Conservation (phyloP, 1,284 basidiomycete species). For the Mycena sp. region DNA sequence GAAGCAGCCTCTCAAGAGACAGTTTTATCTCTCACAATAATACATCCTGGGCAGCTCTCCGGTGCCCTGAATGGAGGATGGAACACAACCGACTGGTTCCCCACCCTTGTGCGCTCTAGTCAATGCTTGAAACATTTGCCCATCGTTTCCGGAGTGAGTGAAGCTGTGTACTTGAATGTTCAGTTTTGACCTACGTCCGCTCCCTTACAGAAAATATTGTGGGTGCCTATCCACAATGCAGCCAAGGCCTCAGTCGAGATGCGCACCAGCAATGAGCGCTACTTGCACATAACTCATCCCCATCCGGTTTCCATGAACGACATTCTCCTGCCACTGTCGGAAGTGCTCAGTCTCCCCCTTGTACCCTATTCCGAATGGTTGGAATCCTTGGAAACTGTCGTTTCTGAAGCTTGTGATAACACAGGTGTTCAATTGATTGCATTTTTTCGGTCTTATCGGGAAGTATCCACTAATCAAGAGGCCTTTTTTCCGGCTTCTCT, state of each 20-base stretch:
- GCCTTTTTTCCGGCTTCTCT: background rate
- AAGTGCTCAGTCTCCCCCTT: constrained; percentile 46
- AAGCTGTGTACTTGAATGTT: no score
- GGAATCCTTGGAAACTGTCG: constrained; percentile 21
- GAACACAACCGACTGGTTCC: constrained; percentile 46
- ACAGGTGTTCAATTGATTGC: background rate
- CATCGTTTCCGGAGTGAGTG: background rate
- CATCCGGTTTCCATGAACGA: background rate
- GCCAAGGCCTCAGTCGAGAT: constrained; percentile 19
- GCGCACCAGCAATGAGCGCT: constrained; percentile 1
- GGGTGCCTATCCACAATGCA: constrained; percentile 25
- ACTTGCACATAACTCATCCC: background rate
- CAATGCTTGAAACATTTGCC: background rate
- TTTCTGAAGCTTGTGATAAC: background rate
- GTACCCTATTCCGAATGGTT: constrained; percentile 53
- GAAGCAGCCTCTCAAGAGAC: constrained; percentile 32
- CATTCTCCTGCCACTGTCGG: background rate
- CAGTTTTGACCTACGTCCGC: background rate
- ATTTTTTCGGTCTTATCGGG: background rate
- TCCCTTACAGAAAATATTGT: constrained; percentile 12
- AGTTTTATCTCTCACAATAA: constrained; percentile 35
- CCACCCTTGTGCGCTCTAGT: constrained; percentile 33
- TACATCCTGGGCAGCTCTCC: constrained; percentile 51
- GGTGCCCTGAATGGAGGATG: constrained; percentile 43
- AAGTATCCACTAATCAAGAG: background rate